These are phyloP conservation scores for Paecilomyces sp. DNA, from an alignment of 2,329 filamentous ascomycete species.

Conservation along the genomic window DNA sequence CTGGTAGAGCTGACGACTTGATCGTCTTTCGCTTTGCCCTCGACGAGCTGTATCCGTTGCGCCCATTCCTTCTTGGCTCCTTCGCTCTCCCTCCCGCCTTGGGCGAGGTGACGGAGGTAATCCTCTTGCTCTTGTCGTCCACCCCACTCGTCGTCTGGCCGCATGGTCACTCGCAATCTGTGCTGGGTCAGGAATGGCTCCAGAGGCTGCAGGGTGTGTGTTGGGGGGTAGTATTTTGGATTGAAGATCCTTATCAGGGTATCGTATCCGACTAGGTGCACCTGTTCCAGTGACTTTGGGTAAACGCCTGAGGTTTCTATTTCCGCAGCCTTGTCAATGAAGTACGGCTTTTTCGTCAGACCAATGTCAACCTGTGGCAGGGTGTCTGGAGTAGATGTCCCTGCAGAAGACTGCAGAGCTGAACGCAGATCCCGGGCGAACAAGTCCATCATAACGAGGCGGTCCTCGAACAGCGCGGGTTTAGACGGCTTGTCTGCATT, in stretches of 20 bases:
- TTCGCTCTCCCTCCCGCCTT: constrained; percentile 27
- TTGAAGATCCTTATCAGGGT: constrained; percentile 43
- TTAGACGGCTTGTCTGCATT: constrained; percentile 58
- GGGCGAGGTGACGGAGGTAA: constrained; percentile 30
- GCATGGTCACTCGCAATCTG: constrained; percentile 37
- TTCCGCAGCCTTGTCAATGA: constrained; percentile 39
- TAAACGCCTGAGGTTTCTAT: constrained; percentile 34
- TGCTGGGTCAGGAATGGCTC: constrained; percentile 36
- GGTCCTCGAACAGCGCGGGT: constrained; percentile 41
- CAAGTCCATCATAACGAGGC: constrained; percentile 42
- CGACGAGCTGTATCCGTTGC: constrained; percentile 33
- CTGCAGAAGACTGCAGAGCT: constrained; percentile 13
- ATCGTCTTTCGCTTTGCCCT: constrained; percentile 28
- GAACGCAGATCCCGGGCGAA: constrained; percentile 38
- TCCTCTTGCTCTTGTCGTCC: constrained; percentile 29
- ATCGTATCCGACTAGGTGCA: constrained; percentile 44
- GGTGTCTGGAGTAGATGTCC: constrained; percentile 4
- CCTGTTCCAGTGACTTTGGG: constrained; percentile 30
- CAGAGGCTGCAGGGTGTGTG: constrained; percentile 35
- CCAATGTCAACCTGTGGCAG: constrained; percentile 38
- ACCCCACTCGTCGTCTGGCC: constrained; percentile 35
- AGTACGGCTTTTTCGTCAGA: constrained; percentile 42
- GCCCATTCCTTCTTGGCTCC: constrained; percentile 38
- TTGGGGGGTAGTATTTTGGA: constrained; percentile 42
- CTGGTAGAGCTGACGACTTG: constrained; percentile 36